phyloP scores from a whole-genome alignment of 2,329 filamentous ascomycete genomes.

The Boeremia exigua region DNA sequence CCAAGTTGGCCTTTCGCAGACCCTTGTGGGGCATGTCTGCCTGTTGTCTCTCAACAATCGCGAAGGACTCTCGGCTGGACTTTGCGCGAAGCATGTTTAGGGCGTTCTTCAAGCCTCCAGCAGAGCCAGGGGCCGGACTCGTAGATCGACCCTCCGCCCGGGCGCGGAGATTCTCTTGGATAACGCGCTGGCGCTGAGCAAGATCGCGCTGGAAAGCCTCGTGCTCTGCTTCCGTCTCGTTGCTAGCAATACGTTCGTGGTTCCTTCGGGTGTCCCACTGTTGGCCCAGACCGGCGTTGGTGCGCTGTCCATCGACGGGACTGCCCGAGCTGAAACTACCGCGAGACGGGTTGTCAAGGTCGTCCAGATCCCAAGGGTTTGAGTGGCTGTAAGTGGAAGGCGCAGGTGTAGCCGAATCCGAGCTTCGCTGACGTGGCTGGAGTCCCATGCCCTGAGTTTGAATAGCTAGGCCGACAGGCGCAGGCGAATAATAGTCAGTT shows the following conservation, averaged over 20 bases:
- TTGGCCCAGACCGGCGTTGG: constrained; percentile 7
- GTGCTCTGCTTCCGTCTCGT: constrained; percentile 61
- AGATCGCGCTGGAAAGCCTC: constrained; percentile 78
- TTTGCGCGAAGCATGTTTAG: constrained; percentile 70
- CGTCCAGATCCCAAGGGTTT: constrained; percentile 63
- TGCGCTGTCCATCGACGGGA: constrained; percentile 38
- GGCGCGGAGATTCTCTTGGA: constrained; percentile 75
- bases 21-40: constrained; percentile 58
- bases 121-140: constrained; percentile 43
- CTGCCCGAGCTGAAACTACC: constrained; percentile 46
- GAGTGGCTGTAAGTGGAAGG: constrained; percentile 59
- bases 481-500: constrained; percentile 43
- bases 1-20: constrained; percentile 67
- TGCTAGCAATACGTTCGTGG: constrained; percentile 58
- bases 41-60: constrained; percentile 50
- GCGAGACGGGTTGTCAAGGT: constrained; percentile 50
- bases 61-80: constrained; percentile 70
- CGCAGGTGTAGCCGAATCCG: constrained; percentile 50
- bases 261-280: constrained; percentile 56
- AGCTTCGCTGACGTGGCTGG: constrained; percentile 36
- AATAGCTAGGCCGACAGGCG: constrained; percentile 41
- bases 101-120: constrained; percentile 58
- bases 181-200: constrained; percentile 71
- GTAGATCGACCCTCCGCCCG: constrained; percentile 62
- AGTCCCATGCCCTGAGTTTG: constrained; percentile 41